Percentiles rank a stretch among this genome's conserved stretches.
Conservation (phyloP, 2,329 filamentous ascomycete genomes). For the Ambrosiella xylebori region DNA sequence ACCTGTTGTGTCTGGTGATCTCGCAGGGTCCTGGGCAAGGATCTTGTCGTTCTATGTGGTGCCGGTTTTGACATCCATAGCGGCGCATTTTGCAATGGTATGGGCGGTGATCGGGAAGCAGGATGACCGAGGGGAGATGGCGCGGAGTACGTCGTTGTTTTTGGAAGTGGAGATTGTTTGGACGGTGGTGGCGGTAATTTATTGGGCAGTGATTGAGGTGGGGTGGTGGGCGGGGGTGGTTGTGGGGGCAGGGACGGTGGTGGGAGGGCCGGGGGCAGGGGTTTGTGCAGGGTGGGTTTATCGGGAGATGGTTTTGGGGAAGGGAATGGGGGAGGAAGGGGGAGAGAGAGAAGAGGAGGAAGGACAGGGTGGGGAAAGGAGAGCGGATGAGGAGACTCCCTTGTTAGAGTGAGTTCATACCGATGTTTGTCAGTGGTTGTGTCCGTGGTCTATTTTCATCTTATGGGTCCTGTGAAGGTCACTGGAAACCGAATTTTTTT, state of each 20-base stretch:
- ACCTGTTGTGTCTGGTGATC: constrained; percentile 17
- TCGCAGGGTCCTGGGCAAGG: constrained; percentile 26
- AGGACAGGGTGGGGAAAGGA: not conserved
- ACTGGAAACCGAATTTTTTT: too few species aligned
- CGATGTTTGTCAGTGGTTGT: too few species aligned
- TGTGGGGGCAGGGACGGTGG: constrained; percentile 18
- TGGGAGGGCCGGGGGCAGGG: constrained; percentile 24
- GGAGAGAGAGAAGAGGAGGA: constrained; percentile 1
- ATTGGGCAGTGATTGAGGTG: constrained; percentile 36
- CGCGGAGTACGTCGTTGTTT: constrained; percentile 28
- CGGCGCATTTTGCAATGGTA: constrained; percentile 27
- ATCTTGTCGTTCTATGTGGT: constrained; percentile 27
- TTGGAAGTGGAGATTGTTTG: constrained; percentile 31
- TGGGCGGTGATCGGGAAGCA: constrained; percentile 21
- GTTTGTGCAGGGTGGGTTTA: constrained; percentile 24
- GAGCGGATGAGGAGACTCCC: constrained; percentile 21
- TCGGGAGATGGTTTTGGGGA: constrained; percentile 18
- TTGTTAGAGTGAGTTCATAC: constrained; percentile 15
- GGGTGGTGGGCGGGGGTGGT: constrained; percentile 25
- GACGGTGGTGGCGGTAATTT: constrained; percentile 30
- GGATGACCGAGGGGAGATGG: constrained; percentile 33
- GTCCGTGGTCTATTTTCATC: too few species aligned
- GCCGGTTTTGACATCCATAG: constrained; percentile 26
- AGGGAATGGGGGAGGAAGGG: not conserved
- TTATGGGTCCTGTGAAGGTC: too few species aligned